A percentile compares a stretch with the other conserved stretches of the same genome.
These are phyloP conservation scores for Arthrobotrys sinensis DNA, from an alignment of 2,329 filamentous ascomycete genomes.

Conservation along the genomic window DNA sequence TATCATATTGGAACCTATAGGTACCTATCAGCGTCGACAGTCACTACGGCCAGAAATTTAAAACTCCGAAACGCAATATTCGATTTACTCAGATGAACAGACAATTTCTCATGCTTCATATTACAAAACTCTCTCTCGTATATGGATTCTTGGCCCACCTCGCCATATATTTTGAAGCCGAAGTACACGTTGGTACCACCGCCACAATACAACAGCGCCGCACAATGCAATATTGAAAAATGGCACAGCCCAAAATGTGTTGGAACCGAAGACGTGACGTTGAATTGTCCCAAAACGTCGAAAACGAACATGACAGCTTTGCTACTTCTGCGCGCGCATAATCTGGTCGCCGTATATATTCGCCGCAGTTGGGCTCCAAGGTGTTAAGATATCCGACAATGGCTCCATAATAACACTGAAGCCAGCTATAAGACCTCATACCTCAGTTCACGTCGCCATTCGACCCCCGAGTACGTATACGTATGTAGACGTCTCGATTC, in stretches of 20 bases:
- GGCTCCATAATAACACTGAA: background rate
- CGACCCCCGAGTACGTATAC: conserved; percentile 5
- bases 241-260: conserved; percentile 8
- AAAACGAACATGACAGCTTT: conserved; percentile 28
- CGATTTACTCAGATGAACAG: too few relatives aligned
- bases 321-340: conserved; percentile 5
- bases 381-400: background rate
- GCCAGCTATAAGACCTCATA: background rate
- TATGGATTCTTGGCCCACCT: too few relatives aligned
- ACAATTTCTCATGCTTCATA: too few relatives aligned
- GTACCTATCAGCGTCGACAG: too few relatives aligned
- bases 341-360: background rate
- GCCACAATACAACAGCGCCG: background rate
- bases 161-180: too few relatives aligned
- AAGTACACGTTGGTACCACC: too few relatives aligned
- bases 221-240: background rate
- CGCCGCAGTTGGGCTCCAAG: background rate
- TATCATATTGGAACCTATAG: too few relatives aligned
- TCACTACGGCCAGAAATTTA: too few relatives aligned
- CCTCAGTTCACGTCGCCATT: background rate
- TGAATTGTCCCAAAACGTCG: conserved; percentile 25
- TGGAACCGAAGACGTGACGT: conserved; percentile 3
- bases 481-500: conserved; percentile 1
- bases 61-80: too few relatives aligned
- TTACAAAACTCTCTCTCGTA: too few relatives aligned